A percentile compares a stretch with the other conserved stretches of the same genome.
Evolutionary conservation across 23 red algal genomes (phyloP).

Genomic region (Agarophyton chilense): DNA sequence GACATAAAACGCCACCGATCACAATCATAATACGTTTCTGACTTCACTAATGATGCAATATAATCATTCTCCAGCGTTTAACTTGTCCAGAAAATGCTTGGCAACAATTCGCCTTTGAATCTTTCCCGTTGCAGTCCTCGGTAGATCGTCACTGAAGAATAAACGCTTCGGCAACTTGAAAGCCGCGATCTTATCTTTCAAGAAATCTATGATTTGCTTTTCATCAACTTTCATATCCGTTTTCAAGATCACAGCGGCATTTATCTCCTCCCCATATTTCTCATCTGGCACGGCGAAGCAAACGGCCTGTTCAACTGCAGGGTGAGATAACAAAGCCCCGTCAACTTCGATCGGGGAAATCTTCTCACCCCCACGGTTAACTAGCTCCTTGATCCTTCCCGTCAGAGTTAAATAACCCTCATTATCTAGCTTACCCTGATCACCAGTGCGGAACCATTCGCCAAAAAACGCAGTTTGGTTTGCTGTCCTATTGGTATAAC

Average conservation of each 20-base stretch:
- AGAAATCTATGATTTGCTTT: constrained; percentile 61
- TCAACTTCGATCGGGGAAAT: constrained; percentile 96
- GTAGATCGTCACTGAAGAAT: constrained; percentile 75
- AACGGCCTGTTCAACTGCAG: constrained; percentile 82
- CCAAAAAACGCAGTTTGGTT: constrained; percentile 83
- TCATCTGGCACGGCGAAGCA: constrained; percentile 90
- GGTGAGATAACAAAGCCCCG: constrained; percentile 70
- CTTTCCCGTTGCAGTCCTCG: constrained; percentile 84
- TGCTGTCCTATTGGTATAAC: constrained; percentile 81
- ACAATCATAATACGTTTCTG: too few species aligned
- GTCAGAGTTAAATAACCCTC: constrained; percentile 95
- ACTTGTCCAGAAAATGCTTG: constrained; percentile 62
- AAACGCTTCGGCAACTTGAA: constrained; percentile 93
- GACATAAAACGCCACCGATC: too few species aligned
- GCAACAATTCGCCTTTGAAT: constrained; percentile 88
- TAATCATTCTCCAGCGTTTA: constrained; percentile 19
- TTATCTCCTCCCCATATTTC: constrained; percentile 92
- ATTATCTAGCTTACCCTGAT: constrained; percentile 78
- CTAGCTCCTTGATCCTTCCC: constrained; percentile 92
- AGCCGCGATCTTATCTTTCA: constrained; percentile 58
- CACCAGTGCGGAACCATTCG: constrained; percentile 97
- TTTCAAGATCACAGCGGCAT: constrained; percentile 87
- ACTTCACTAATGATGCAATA: too few species aligned
- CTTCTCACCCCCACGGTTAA: constrained; percentile 97
- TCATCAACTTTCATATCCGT: constrained; percentile 27